Evolutionary conservation across 2,329 filamentous ascomycete species (phyloP), one percentile per base, ranked within the genome.

Genomic region (Arthrobotrys sinensis): DNA sequence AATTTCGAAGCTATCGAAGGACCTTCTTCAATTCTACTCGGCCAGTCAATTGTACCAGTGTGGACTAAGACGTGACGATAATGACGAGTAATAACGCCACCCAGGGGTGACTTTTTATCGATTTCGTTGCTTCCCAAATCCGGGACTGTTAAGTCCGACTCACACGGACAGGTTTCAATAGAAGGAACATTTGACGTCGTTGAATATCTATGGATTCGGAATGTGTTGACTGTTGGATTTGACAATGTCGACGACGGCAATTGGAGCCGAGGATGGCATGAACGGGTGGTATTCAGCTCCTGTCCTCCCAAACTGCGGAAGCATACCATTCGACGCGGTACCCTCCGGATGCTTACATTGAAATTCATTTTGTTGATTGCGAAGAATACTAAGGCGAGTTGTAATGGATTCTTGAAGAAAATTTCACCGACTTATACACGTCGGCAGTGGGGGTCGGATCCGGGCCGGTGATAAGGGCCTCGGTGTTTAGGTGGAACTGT

Each of bases 31-130:
- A 78, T 55, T 24, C 63, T 19, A 19, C 50, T 72, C n/a, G 75
- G 52, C 75, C 75, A 78, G 12, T 78, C 34, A 4, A 32, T 78
- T 10, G 67, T 78, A 1, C 75, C 75, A 7, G 75, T 78, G 16
- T 78, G 75, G 19, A 78, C 48, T 21, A 78, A 34, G 11, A 78
- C 67, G 43, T 78, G 75, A 4, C 75, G 75, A 28, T 78, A 78
- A 19, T 78, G 75, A 4, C 67, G 52, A 45, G 75, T 78, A n/a
- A 78, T 78, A 8, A 63, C 67, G 11, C 62, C 62, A 19, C 45
- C 52, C 40, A 78, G 32, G 8, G 62, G 52, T 14, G 50, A 55
- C 10, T 36, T 60, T 6, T 46, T 48, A 21, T 78, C 75, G 32
- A 78, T 68, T 12, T 71, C 63, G 3, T 68, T 19, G n/a, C 6